Evolutionary conservation across 2,329 filamentous ascomycete genomes (phyloP).

Genomic region (Alternaria sp.): DNA sequence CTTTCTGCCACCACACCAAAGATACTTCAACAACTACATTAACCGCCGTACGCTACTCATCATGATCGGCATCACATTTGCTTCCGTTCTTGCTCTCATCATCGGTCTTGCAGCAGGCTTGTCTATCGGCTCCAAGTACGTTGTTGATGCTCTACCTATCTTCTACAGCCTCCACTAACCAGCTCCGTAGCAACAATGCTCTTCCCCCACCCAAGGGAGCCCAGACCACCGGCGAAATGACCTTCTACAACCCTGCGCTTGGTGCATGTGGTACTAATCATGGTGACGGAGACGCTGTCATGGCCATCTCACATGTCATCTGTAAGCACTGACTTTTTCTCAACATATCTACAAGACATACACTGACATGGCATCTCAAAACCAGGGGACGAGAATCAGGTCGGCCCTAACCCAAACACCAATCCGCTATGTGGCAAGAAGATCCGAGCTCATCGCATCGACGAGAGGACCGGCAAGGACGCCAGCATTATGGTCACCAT

Average conservation of each 20-base stretch:
- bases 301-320: constrained; percentile 71
- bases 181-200: constrained; percentile 45
- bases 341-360: neutral
- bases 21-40: constrained; percentile 50
- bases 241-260: constrained; percentile 71
- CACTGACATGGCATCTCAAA: neutral
- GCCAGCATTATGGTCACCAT: constrained; percentile 68
- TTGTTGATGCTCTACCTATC: neutral
- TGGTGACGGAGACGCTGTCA: constrained; percentile 65
- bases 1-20: constrained; percentile 49
- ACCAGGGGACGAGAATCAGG: constrained; percentile 63
- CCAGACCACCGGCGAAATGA: constrained; percentile 68
- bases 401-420: constrained; percentile 63
- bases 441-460: constrained; percentile 66
- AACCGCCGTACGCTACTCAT: constrained; percentile 52
- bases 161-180: constrained; percentile 15
- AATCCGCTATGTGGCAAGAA: constrained; percentile 73
- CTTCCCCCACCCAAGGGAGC: constrained; percentile 62
- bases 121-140: constrained; percentile 30
- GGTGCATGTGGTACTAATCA: constrained; percentile 74
- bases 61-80: constrained; percentile 38
- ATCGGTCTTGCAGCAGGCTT: constrained; percentile 55
- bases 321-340: constrained; percentile 45
- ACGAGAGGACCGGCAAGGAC: constrained; percentile 53
- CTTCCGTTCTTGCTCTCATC: constrained; percentile 51